Base-by-base conservation (phyloP, 768 basidiomycete genomes). In the Candolleomyces eurysporus region DNA sequence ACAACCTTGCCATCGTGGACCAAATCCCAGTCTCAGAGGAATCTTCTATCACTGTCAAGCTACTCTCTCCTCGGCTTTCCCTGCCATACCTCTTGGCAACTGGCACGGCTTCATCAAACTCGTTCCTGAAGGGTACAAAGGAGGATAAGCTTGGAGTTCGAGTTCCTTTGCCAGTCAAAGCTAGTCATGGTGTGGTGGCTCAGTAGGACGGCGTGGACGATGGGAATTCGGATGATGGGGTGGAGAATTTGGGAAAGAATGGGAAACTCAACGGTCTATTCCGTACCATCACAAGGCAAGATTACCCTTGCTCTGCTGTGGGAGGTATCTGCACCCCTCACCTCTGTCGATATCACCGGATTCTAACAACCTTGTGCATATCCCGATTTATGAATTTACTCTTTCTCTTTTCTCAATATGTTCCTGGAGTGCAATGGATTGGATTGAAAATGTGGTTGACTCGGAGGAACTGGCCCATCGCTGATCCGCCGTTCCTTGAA, bases 121-220 rank as follows among this genome's bases (percentile, higher is more conserved):
- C 52, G 36, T 32, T 32, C 5, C 30, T 39, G 2, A 42, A 21
- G 10, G 40, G 17, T 11, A 36, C 6, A 36, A 36, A 36, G 8
- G 11, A 7, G 36, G 6, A 61, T 42, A 64, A 63, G 43, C 22
- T 62, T 10, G 62, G 62, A 10, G 46, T 62, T 22, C 58, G 65
- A 49, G 45, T 64, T 31, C 67, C 63, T 57, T 52, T 62, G 7
- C 64, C 69, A 4, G 63, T 77, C 9, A 70, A 65, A 46, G 67
- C 75, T 0, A 57, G 66, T 2, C 53, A 68, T 5, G 72, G 72
- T 2, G 68, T 79, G 9, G 57, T 67, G 7, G 78, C 74, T 13
- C 76, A 78, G 59, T 79, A 77, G 78, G 75, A 75, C 39, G 75
- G 75, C 1, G 71, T 67, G 8, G 76, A 76, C 32, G 75, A 77